Base-by-base conservation (phyloP, 1,284 basidiomycete species). In the Lentinus polychrous region DNA sequence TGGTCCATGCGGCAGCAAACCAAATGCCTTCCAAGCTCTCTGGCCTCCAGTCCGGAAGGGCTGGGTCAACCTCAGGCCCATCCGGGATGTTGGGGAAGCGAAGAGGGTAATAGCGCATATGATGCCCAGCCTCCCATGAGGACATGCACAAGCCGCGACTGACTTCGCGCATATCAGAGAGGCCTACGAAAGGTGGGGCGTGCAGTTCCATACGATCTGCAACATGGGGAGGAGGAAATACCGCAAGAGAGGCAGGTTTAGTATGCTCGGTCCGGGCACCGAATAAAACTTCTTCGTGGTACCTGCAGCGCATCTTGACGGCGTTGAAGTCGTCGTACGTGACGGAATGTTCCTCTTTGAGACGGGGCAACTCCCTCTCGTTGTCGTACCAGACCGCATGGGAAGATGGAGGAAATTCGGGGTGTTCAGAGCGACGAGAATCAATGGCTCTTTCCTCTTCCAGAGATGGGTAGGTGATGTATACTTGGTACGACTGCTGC, bases 81-180 rank as follows among this genome's bases (percentile, higher is more conserved):
- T 48, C 49, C 1, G 32, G 34, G 11, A 18, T 39, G 12, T 45
- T 15, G 3, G 35, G 41, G 22, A 24, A 41, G n/a, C 54, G 57
- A 11, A 64, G 52, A 8, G 61, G 61, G 38, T 62, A 64, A 46
- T 57, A 64, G 3, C 61, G 35, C 18, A 37, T n/a, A 5, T 5
- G 14, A 14, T 18, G 35, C 18, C 35, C 14, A 37, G 35, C n/a
- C 7, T 15, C 18, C 35, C 18, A n/a, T 37, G 14, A 18, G 35
- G 18, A 15, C 35, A n/a, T 15, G 18, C 14, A 37, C 35, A 14
- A 15, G 35, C 35, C n/a, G 4, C 35, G 39, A 14, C 27, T 32
- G 24, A 10, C 10, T 17, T 27, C 23, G 15, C 43, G 43, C 14
- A 35, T 10, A n/a, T 45, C 43, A 14, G 27, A 27, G 14, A 45